Conservation (phyloP, 2,329 filamentous ascomycete genomes). For the Amauroascus niger region DNA sequence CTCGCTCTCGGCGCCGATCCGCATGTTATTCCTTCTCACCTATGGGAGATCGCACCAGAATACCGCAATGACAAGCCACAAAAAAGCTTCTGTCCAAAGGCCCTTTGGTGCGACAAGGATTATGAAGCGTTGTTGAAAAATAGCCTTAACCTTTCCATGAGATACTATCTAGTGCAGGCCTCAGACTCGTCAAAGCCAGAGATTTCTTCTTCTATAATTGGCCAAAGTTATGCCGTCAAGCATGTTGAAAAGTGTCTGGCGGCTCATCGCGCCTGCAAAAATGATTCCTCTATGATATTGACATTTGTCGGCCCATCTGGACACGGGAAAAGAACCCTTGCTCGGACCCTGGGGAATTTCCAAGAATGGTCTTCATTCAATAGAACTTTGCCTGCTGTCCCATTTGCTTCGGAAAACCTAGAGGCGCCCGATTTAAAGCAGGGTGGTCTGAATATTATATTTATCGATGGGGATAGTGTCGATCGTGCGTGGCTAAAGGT, state of each 20-base stretch:
- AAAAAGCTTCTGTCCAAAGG: not conserved
- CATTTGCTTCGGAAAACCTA: not conserved
- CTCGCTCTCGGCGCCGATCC: constrained; percentile 14
- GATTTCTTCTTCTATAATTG: constrained; percentile 7
- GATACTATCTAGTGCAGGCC: constrained; percentile 10
- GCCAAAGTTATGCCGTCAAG: constrained; percentile 13
- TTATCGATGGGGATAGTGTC: constrained; percentile 3
- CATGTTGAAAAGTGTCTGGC: constrained; percentile 3
- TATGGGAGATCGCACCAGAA: not conserved
- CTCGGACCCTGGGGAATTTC: constrained; percentile 10
- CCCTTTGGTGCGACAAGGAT: not conserved
- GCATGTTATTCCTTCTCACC: constrained; percentile 10
- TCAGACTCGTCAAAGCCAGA: constrained; percentile 1
- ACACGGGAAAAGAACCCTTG: constrained; percentile 15
- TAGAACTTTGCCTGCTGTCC: not conserved
- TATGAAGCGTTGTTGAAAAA: not conserved
- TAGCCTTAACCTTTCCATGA: constrained; percentile 8
- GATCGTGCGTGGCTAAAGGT: constrained; percentile 1
- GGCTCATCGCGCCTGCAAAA: constrained; percentile 7
- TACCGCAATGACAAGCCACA: not conserved
- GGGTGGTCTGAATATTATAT: not conserved
- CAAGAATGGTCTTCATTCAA: not conserved
- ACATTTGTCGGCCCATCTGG: constrained; percentile 15
- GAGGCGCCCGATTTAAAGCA: not conserved
- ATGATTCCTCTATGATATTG: constrained; percentile 9